These are phyloP conservation scores for Diplodia scrobiculata DNA, from an alignment of 2,329 filamentous ascomycete genomes.

Conservation along the genomic window DNA sequence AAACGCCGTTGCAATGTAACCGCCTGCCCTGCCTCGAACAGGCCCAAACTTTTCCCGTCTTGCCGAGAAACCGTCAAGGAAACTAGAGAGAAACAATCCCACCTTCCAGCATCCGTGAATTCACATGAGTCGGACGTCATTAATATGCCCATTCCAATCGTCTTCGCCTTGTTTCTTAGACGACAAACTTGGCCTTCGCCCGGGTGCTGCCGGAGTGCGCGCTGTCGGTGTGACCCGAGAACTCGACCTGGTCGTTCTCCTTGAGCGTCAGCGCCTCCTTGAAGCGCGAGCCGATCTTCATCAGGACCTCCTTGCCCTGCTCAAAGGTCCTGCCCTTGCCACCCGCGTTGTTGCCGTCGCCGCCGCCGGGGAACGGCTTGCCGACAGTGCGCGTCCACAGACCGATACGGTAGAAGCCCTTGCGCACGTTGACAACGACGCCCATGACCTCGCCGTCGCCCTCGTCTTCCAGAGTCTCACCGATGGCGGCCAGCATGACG, in stretches of 20 bases:
- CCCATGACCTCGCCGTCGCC: constrained; percentile 98
- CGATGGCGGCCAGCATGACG: constrained; percentile 93
- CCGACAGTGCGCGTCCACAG: constrained; percentile 96
- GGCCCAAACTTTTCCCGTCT: constrained; percentile 23
- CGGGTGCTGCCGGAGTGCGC: constrained; percentile 91
- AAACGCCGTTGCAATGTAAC: constrained; percentile 27
- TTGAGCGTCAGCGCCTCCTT: constrained; percentile 87
- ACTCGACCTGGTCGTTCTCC: constrained; percentile 78
- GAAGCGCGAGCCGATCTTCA: constrained; percentile 84
- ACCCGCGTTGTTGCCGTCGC: constrained; percentile 70
- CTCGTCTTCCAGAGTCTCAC: constrained; percentile 94
- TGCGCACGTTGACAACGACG: constrained; percentile 97
- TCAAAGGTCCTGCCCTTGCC: constrained; percentile 76
- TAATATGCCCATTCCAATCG: neutral
- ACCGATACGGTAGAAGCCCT: constrained; percentile 96
- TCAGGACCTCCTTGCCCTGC: constrained; percentile 82
- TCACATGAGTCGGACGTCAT: constrained; percentile 11
- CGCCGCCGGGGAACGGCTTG: constrained; percentile 75
- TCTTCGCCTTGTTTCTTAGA: constrained; percentile 55
- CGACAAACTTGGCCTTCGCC: constrained; percentile 90
- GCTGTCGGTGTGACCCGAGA: constrained; percentile 93
- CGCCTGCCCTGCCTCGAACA: constrained; percentile 16
- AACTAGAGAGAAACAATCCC: constrained; percentile 22
- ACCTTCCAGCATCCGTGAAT: constrained; percentile 3
- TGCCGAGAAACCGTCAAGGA: neutral